Percentiles rank a stretch among this genome's conserved stretches.
Evolutionary conservation across 169 alveolate genomes (phyloP).

Genomic region (Hepatocystis sp.): DNA sequence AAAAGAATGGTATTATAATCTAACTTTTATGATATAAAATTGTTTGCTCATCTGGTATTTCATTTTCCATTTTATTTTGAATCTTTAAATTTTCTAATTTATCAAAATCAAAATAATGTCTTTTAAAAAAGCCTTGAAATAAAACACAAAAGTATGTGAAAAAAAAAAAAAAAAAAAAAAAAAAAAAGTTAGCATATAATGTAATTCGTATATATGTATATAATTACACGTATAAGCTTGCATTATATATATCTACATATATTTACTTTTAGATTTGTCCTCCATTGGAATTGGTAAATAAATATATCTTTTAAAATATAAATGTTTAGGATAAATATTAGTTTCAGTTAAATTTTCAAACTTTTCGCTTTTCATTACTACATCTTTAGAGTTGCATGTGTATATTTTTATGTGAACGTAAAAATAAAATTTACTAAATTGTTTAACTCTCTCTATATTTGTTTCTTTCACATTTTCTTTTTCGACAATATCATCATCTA

Average conservation of each 20-base stretch:
- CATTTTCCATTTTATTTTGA: constrained; percentile 18
- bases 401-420: constrained; percentile 60
- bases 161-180: constrained; percentile 4
- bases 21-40: constrained; percentile 50
- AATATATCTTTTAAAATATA: constrained; percentile 68
- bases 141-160: too few relatives aligned
- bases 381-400: constrained; percentile 53
- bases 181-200: not conserved
- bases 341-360: constrained; percentile 62
- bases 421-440: constrained; percentile 48
- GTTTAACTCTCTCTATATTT: constrained; percentile 10
- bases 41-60: constrained; percentile 7
- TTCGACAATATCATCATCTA: constrained; percentile 28
- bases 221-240: not conserved
- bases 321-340: constrained; percentile 44
- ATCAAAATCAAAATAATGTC: constrained; percentile 51
- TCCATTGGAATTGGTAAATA: constrained; percentile 63
- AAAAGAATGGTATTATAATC: not conserved
- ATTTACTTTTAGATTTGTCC: constrained; percentile 66
- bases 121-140: constrained; percentile 72
- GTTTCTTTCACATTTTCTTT: constrained; percentile 33
- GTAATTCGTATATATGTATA: not conserved
- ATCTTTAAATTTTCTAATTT: constrained; percentile 27
- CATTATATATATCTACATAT: not conserved
- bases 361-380: constrained; percentile 12